phyloP scores from a whole-genome alignment of 2,329 filamentous ascomycete genomes.

The Pseudomassariella vexata region DNA sequence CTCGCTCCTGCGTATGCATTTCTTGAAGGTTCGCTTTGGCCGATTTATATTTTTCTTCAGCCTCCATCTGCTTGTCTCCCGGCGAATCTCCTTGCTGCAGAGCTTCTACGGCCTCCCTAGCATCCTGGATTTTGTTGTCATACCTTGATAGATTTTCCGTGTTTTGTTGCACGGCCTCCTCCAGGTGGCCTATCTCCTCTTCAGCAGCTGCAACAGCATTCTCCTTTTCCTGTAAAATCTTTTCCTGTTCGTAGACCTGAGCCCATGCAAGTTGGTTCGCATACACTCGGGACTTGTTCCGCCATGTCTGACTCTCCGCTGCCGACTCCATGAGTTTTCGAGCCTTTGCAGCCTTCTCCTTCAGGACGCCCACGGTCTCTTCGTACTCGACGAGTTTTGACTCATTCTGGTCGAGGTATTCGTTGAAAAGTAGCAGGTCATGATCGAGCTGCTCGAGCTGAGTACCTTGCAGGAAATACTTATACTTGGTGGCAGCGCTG shows the following conservation, averaged over 20 bases:
- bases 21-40: slow-evolving; percentile 48
- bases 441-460: slow-evolving; percentile 88
- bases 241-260: slow-evolving; percentile 75
- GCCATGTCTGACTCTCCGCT: slow-evolving; percentile 60
- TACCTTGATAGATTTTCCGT: slow-evolving; percentile 43
- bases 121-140: slow-evolving; percentile 37
- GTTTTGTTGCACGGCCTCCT: slow-evolving; percentile 31
- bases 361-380: slow-evolving; percentile 58
- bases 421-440: slow-evolving; percentile 80
- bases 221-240: slow-evolving; percentile 30
- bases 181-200: slow-evolving; percentile 29
- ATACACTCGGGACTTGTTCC: slow-evolving; percentile 52
- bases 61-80: slow-evolving; percentile 36
- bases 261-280: slow-evolving; percentile 75
- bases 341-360: slow-evolving; percentile 54
- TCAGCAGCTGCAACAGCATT: slow-evolving; percentile 18
- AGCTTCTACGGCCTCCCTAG: slow-evolving; percentile 31
- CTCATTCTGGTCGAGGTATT: slow-evolving; percentile 69
- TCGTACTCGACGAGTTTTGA: slow-evolving; percentile 54
- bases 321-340: slow-evolving; percentile 59
- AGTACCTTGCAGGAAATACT: slow-evolving; percentile 91
- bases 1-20: slow-evolving; percentile 58
- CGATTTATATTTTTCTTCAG: slow-evolving; percentile 46
- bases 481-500: slow-evolving; percentile 81
- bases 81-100: slow-evolving; percentile 40